Evolutionary conservation across 257 asterid species (phyloP).

Genomic region (Paulownia fortunei): DNA sequence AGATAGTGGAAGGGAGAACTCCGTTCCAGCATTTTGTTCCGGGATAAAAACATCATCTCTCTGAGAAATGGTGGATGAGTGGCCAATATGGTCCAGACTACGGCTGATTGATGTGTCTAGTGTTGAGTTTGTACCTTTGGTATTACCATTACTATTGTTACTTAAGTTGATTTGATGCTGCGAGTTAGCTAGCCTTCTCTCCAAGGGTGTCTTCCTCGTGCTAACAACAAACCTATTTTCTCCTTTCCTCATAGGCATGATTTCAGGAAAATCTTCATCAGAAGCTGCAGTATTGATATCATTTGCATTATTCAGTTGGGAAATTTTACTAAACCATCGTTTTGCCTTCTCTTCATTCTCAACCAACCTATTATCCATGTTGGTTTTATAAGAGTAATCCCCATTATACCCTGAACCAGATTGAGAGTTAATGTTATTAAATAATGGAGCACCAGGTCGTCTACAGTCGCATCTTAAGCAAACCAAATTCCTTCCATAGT

Average conservation of each 20-base stretch:
- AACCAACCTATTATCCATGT: constrained; percentile 30
- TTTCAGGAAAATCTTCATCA: too few species aligned
- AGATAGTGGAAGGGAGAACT: constrained; percentile 31
- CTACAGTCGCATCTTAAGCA: constrained; percentile 87
- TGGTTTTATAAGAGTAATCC: constrained; percentile 31
- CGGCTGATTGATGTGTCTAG: constrained; percentile 35
- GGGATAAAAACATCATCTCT: constrained; percentile 9
- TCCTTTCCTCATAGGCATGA: constrained; percentile 44
- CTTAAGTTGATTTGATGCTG: too few species aligned
- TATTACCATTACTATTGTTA: constrained; percentile 18
- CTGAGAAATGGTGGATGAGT: constrained; percentile 12
- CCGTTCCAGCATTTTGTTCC: constrained; percentile 32
- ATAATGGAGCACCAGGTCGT: constrained; percentile 59
- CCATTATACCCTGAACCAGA: constrained; percentile 33
- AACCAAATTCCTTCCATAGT: constrained; percentile 73
- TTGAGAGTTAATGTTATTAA: constrained; percentile 38
- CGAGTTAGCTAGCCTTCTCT: too few species aligned
- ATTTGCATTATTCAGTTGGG: constrained; percentile 37
- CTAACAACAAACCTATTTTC: constrained; percentile 49
- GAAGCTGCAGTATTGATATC: constrained; percentile 34
- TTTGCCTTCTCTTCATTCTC: constrained; percentile 50
- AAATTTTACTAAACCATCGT: constrained; percentile 41
- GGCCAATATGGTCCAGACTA: constrained; percentile 44
- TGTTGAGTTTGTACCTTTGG: constrained; percentile 29
- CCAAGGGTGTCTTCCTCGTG: constrained; percentile 46